A percentile compares a stretch with the other conserved stretches of the same genome.
These are phyloP conservation scores for Paramecium caudatum DNA, from an alignment of 73 alveolate species.

Conservation along the genomic window DNA sequence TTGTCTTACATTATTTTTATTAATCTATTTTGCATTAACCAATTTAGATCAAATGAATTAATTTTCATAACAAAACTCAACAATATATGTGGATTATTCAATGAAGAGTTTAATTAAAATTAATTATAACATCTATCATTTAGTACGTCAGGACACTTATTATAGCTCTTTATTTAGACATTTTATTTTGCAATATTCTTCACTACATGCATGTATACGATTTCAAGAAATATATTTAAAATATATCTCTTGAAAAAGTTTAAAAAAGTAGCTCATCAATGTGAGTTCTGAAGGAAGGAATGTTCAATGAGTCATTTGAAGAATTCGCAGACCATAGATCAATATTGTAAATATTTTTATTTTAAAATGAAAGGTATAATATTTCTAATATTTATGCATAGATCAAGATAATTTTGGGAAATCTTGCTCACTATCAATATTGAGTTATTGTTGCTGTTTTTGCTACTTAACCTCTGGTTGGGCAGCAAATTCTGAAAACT, in stretches of 20 bases:
- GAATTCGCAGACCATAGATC: no score
- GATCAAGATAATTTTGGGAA: constrained; percentile 32
- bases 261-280: not conserved
- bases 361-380: no score
- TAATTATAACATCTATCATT: not conserved
- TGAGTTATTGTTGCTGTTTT: not conserved
- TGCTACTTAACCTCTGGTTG: not conserved
- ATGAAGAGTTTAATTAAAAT: not conserved
- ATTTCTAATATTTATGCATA: no score
- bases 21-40: not conserved
- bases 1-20: constrained; percentile 5
- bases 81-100: constrained; percentile 33
- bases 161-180: not conserved
- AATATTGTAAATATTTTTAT: no score
- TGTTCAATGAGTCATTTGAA: no score
- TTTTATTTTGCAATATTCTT: no score
- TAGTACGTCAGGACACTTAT: not conserved
- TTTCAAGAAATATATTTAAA: not conserved
- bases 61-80: constrained; percentile 29
- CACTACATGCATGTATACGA: not conserved
- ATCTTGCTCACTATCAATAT: not conserved
- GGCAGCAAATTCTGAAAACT: not conserved
- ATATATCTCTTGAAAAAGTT: not conserved
- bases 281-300: no score
- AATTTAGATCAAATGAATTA: constrained; percentile 14